These are phyloP conservation scores for Chrysosphaeria jannelii DNA, from an alignment of 2,329 filamentous ascomycete genomes.

Conservation along the genomic window DNA sequence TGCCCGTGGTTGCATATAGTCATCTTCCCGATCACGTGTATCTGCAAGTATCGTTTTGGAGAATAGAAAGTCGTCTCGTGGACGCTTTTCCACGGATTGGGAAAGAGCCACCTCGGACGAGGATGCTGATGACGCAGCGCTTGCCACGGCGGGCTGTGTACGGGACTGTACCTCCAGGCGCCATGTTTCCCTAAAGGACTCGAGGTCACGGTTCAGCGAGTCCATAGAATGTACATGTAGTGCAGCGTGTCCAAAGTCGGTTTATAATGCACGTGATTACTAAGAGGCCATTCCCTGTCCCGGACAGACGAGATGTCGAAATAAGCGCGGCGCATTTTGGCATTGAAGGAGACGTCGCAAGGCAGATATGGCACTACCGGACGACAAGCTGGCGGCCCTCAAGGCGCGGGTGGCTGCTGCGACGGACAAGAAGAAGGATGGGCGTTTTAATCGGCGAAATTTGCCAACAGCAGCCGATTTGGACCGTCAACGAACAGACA, in stretches of 20 bases:
- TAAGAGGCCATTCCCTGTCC: too few relatives aligned
- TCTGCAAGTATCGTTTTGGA: slow-evolving; percentile 1
- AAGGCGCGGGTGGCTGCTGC: slow-evolving; percentile 56
- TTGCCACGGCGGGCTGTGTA: neutral
- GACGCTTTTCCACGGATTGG: too few relatives aligned
- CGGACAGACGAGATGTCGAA: too few relatives aligned
- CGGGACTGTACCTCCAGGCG: slow-evolving; percentile 38
- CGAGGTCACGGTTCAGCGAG: too few relatives aligned
- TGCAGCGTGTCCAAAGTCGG: too few relatives aligned
- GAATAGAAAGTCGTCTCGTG: too few relatives aligned
- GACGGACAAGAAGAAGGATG: slow-evolving; percentile 10
- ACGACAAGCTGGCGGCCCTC: slow-evolving; percentile 44
- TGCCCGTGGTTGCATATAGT: slow-evolving; percentile 8
- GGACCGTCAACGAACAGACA: slow-evolving; percentile 2
- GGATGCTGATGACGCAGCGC: neutral
- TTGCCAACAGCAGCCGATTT: slow-evolving; percentile 2
- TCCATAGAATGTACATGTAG: too few relatives aligned
- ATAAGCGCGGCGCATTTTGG: too few relatives aligned
- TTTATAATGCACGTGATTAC: too few relatives aligned
- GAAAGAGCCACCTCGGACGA: too few relatives aligned
- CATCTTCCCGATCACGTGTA: slow-evolving; percentile 10
- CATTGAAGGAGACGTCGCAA: too few relatives aligned
- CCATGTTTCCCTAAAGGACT: slow-evolving; percentile 68
- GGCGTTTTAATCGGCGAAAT: slow-evolving; percentile 14
- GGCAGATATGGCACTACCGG: too few relatives aligned